Evolutionary conservation across 257 asterid genomes (phyloP).

Genomic region (Mentha longifolia): DNA sequence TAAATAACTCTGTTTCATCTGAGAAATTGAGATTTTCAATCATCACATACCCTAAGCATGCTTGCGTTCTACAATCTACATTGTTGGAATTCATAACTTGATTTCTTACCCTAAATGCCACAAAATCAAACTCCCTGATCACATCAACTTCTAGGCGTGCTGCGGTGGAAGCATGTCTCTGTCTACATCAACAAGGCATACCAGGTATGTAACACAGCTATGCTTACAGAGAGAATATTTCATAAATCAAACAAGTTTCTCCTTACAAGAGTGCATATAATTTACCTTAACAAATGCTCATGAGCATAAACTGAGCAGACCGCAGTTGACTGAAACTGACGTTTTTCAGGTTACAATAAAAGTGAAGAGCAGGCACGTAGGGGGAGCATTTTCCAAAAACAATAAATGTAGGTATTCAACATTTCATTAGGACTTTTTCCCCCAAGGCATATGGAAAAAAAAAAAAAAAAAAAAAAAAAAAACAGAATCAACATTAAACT

Average conservation of each 20-base stretch:
- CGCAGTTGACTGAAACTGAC: constrained; percentile 21
- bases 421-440: background rate
- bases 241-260: background rate
- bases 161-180: constrained; percentile 69
- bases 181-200: constrained; percentile 66
- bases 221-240: background rate
- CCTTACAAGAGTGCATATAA: background rate
- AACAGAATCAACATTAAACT: background rate
- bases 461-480: no score
- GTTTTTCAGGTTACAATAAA: constrained; percentile 65
- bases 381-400: constrained; percentile 83
- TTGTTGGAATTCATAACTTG: background rate
- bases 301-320: background rate
- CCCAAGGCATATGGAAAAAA: no score
- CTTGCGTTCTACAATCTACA: constrained; percentile 5
- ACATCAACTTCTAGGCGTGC: constrained; percentile 50
- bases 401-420: constrained; percentile 63
- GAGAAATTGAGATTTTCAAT: no score
- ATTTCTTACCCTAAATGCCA: background rate
- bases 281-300: background rate
- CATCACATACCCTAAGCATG: no score
- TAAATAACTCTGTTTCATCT: no score
- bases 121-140: constrained; percentile 18
- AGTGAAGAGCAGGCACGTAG: constrained; percentile 74
- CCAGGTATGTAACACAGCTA: constrained; percentile 49